These are phyloP conservation scores for Dipteronia dyeriana DNA, from an alignment of 345 rosid genomes.

Conservation along the genomic window DNA sequence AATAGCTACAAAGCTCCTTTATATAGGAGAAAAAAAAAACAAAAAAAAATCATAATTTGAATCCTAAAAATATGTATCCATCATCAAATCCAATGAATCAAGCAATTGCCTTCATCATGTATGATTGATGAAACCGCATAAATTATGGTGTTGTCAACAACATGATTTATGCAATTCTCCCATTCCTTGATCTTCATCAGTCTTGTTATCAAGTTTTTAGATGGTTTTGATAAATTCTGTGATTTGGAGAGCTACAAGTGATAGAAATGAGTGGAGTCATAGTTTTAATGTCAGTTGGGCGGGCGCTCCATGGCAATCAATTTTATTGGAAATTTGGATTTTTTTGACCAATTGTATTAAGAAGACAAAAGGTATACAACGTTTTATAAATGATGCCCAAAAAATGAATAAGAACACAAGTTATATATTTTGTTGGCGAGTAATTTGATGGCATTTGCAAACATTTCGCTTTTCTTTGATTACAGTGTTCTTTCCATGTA, in stretches of 20 bases:
- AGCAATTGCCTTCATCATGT: too few relatives aligned
- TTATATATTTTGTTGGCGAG: not conserved
- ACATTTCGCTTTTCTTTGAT: slow-evolving; percentile 7
- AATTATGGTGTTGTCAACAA: too few relatives aligned
- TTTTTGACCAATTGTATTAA: slow-evolving; percentile 69
- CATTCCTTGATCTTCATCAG: too few relatives aligned
- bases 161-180: too few relatives aligned
- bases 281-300: slow-evolving; percentile 29
- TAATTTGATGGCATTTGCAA: not conserved
- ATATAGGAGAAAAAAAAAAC: too few relatives aligned
- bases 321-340: slow-evolving; percentile 53
- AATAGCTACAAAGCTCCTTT: too few relatives aligned
- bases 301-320: slow-evolving; percentile 55
- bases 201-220: not conserved
- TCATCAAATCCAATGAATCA: too few relatives aligned
- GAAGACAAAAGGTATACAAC: slow-evolving; percentile 54
- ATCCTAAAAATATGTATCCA: too few relatives aligned
- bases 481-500: not conserved
- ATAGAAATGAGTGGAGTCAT: slow-evolving; percentile 37
- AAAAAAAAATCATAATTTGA: too few relatives aligned
- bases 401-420: too few relatives aligned
- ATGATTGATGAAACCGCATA: too few relatives aligned
- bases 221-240: slow-evolving; percentile 23
- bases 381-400: not conserved
- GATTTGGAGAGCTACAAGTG: too few relatives aligned